Base-by-base conservation (phyloP, 23 red algal species). In the Gracilaria vermiculophylla region DNA sequence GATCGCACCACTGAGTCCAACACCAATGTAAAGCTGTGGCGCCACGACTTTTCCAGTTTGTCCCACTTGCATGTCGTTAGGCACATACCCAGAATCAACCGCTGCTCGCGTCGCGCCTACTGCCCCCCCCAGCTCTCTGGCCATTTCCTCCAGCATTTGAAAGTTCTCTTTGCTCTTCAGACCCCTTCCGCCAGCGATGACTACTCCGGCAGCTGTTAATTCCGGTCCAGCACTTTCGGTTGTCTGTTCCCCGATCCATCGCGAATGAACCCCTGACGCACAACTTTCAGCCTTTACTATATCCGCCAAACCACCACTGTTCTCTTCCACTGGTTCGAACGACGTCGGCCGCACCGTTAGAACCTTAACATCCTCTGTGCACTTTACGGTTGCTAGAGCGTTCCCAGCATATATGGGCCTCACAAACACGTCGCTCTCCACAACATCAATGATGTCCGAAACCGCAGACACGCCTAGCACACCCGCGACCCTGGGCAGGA, bases 31-130 rank as follows among this genome's bases (percentile, higher is more conserved):
- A 49, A 98, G 77, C 52, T 98, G 87, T 5, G 96, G 96, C 37
- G 96, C 96, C 5, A 98, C 92, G 3, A 95, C 81, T 48, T 98
- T 98, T 11, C 96, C 96, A 2, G 96, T 98, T 65, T 98, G 96
- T 21, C 96, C 96, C 15, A 98, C 92, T 52, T 98, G 96, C 91
- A 98, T 88, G 53, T 98, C 96, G 71, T 98, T 98, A 1, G 96
- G 73, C 43, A 91, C 92, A 41, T 78, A 94, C 10, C 96, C 96
- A 40, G 74, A 55, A 82, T 98, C 96, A 27, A 98, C 96, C 23
- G 96, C 96, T 14, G 96, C 96, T 15, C 96, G 92, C 12, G 92
- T 98, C 19, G 96, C 96, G 42, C 96, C 96, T 3, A 98, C 92
- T 1, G 96, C 96, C 13, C 78, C 96, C 2, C 92, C 90, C 5